Conservation (phyloP, 257 asterid genomes). For the Petunia axillaris region DNA sequence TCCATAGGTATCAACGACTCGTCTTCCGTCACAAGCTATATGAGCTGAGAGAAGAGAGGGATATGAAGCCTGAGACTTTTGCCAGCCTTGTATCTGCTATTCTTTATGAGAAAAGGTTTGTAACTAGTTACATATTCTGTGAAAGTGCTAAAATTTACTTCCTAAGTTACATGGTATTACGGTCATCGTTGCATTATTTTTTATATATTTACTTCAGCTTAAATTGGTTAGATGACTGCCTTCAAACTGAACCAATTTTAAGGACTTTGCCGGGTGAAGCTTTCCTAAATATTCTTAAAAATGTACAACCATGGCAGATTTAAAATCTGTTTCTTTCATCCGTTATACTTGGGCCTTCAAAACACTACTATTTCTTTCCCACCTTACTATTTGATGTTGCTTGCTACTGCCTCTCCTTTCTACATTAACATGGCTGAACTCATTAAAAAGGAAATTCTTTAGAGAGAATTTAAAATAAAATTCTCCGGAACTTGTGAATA, state of each 20-base stretch:
- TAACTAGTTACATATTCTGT: conserved; percentile 14
- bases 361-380: background rate
- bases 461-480: background rate
- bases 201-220: background rate
- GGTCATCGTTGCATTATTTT: background rate
- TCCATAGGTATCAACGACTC: conserved; percentile 75
- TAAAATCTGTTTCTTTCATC: background rate
- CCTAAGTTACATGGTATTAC: background rate
- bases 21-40: conserved; percentile 91
- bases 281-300: background rate
- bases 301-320: background rate
- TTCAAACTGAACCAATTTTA: background rate
- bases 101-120: conserved; percentile 87
- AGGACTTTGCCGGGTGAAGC: background rate
- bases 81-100: conserved; percentile 94
- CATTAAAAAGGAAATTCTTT: background rate
- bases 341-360: background rate
- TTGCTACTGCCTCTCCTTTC: background rate
- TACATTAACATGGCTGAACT: background rate
- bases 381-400: background rate
- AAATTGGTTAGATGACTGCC: background rate
- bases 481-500: background rate
- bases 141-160: background rate
- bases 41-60: conserved; percentile 92
- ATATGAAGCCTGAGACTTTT: conserved; percentile 98